Base-by-base conservation (phyloP, 2,329 filamentous ascomycete species). In the Penicillium sp. region DNA sequence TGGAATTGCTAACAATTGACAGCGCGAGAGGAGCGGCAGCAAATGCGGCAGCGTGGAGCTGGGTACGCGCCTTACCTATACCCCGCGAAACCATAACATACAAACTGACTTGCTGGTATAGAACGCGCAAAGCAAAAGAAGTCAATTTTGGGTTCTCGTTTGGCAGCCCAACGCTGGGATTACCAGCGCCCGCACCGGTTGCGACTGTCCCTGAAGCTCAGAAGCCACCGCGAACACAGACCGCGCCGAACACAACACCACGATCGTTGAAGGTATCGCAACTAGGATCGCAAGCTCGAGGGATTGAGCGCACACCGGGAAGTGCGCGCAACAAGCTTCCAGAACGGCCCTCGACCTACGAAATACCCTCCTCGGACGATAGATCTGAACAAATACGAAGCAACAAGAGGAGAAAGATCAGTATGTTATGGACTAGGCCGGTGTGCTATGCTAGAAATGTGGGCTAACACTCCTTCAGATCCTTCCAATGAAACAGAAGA, bases 21-120 rank as follows among this genome's bases (percentile, higher is more conserved):
- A 81, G 80, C 78, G 70, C 80, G 81, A 71, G 77, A 81, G 68
- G 81, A 84, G 74, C 80, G 81, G 68, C 78, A 78, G 67, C 79
- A 80, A 69, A 82, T 83, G 80, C 82, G 82, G 72, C 79, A 82
- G 72, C 82, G 82, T 67, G 82, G 82, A 70, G 81, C 82, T 69
- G 82, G 78, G 81, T 84, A 80, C 69, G 80, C 72, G 68, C 64
- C 59, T 54, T 57, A 17, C 43, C 50, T 59, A 54, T 64, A 66
- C 65, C 67, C 65, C 64, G 65, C 68, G 64, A 65, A 63, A 53
- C 35, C 50, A 66, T 59, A 65, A 66, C 65, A 76, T 60, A 61
- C 23, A 43, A 37, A 37, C 40, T 56, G 48, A 61, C 59, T 31
- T 23, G 27, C 31, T 21, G 50, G 50, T 53, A 52, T 63, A 83